Evolutionary conservation across 2,329 filamentous ascomycete genomes (phyloP).

Genomic region (Cladobotryum mycophilum): DNA sequence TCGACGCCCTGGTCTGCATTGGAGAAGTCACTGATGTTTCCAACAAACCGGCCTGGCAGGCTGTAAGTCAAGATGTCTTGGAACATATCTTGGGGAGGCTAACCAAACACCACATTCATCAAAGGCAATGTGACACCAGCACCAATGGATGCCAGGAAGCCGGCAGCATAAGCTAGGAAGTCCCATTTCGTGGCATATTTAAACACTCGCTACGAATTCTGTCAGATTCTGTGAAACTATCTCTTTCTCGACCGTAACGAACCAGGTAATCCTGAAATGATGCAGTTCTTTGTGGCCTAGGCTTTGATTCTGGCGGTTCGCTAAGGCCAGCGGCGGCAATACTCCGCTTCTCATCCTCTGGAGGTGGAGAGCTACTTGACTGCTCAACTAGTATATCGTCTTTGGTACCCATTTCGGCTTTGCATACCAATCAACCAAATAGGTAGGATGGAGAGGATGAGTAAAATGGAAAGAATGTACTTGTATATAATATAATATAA

Average conservation of each 20-base stretch:
- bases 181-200: constrained; percentile 49
- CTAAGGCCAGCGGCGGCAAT: constrained; percentile 17
- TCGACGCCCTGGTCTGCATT: constrained; percentile 27
- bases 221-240: neutral
- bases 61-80: constrained; percentile 3
- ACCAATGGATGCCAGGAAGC: constrained; percentile 52
- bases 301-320: constrained; percentile 27
- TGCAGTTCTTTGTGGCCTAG: constrained; percentile 40
- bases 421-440: neutral
- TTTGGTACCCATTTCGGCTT: neutral
- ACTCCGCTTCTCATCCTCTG: constrained; percentile 6
- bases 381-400: neutral
- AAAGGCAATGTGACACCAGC: constrained; percentile 70
- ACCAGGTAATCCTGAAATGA: constrained; percentile 39
- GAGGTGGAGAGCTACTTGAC: neutral
- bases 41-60: constrained; percentile 34
- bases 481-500: too few relatives aligned
- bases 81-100: constrained; percentile 18
- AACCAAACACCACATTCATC: constrained; percentile 78
- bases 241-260: constrained; percentile 1
- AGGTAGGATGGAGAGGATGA: too few relatives aligned
- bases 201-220: constrained; percentile 39
- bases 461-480: too few relatives aligned
- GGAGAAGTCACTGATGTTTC: constrained; percentile 37
- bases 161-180: constrained; percentile 40